These are phyloP conservation scores for Lyophyllum atratum DNA, from an alignment of 768 basidiomycete species.

Conservation along the genomic window DNA sequence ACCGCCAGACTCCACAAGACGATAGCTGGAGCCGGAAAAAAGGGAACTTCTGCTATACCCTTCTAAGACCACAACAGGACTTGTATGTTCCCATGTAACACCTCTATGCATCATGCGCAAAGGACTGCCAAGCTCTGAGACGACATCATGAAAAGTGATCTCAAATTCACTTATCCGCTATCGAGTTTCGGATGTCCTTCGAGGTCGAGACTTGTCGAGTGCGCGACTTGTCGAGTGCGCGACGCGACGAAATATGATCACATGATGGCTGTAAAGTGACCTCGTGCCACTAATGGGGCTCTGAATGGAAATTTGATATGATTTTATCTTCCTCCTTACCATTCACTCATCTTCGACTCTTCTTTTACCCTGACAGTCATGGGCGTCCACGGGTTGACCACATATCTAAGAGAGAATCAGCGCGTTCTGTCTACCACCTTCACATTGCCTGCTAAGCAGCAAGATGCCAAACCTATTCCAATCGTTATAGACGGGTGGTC, in stretches of 20 bases:
- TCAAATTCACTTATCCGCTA: no score
- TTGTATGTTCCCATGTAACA: no score
- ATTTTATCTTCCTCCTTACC: no score
- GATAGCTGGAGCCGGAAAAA: no score
- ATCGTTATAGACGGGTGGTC: conserved; percentile 87
- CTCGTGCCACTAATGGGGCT: not conserved
- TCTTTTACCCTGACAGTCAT: conserved; percentile 25
- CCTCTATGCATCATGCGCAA: no score
- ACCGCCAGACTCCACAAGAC: no score
- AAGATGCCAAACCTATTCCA: conserved; percentile 35
- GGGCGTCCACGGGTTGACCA: conserved; percentile 57
- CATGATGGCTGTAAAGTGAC: not conserved
- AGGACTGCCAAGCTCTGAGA: no score
- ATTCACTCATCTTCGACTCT: not conserved
- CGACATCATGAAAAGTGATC: no score
- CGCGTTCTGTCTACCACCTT: conserved; percentile 39
- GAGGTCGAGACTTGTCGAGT: no score
- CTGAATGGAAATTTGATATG: conserved; percentile 1
- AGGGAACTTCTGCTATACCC: no score
- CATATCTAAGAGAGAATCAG: conserved; percentile 51
- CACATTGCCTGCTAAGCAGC: conserved; percentile 21
- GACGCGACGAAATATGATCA: not conserved
- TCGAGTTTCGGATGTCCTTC: no score
- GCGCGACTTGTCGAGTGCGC: not conserved
- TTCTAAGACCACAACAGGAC: no score